A percentile compares a stretch with the other conserved stretches of the same genome.
Evolutionary conservation across 768 basidiomycete genomes (phyloP).

Genomic region (Leucosporidium yakuticum): DNA sequence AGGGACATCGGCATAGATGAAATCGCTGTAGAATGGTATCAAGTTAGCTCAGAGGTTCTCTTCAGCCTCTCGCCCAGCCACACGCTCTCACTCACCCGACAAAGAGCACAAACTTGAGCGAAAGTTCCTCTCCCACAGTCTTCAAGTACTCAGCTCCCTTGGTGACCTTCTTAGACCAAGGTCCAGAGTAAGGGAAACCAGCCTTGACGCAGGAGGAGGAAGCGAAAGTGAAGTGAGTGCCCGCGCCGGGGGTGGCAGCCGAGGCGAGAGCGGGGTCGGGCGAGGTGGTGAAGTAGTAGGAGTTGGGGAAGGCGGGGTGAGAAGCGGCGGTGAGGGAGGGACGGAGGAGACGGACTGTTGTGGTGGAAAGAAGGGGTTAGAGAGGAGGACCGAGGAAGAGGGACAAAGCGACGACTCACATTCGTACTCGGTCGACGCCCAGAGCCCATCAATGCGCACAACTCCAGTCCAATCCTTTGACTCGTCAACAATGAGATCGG

Average conservation of each 20-base stretch:
- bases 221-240: slow-evolving; percentile 60
- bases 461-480: slow-evolving; percentile 25
- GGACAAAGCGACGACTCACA: slow-evolving; percentile 48
- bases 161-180: slow-evolving; percentile 27
- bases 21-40: slow-evolving; percentile 46
- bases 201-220: slow-evolving; percentile 62
- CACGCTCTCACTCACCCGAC: slow-evolving; percentile 46
- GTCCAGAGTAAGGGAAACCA: slow-evolving; percentile 66
- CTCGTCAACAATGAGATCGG: slow-evolving; percentile 12
- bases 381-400: not conserved
- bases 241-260: not conserved
- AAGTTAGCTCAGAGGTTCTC: not conserved
- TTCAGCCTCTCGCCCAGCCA: not conserved
- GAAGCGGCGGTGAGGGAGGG: slow-evolving; percentile 39
- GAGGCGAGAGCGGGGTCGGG: slow-evolving; percentile 59
- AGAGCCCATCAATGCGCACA: slow-evolving; percentile 51
- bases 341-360: slow-evolving; percentile 18
- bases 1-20: slow-evolving; percentile 70
- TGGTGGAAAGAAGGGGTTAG: not conserved
- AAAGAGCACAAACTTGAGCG: slow-evolving; percentile 56
- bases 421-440: slow-evolving; percentile 65
- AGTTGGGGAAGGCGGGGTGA: slow-evolving; percentile 50
- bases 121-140: slow-evolving; percentile 21
- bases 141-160: slow-evolving; percentile 38
- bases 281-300: slow-evolving; percentile 64